phyloP scores from a whole-genome alignment of 768 basidiomycete genomes.

The Sporobolomyces phaffii region DNA sequence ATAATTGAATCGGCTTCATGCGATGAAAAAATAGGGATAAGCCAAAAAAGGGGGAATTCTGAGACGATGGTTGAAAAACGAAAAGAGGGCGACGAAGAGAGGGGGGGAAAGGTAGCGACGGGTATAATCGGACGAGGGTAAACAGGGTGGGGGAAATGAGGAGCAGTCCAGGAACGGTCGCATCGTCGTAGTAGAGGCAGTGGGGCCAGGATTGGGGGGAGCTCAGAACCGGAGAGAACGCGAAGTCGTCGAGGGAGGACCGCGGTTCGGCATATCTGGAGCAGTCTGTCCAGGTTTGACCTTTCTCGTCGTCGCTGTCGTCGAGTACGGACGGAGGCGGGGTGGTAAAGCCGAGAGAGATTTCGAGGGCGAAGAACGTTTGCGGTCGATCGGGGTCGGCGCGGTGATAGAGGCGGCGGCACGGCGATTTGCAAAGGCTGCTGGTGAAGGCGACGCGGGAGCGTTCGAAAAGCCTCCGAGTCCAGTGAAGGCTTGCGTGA shows the following conservation, averaged over 20 bases:
- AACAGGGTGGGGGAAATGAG: no score
- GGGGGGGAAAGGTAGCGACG: no score
- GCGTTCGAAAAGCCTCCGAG: conserved; percentile 25
- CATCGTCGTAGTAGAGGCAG: no score
- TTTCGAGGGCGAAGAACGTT: conserved; percentile 4
- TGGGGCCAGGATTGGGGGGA: no score
- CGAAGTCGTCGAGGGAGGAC: not conserved
- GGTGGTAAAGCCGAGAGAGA: conserved; percentile 1
- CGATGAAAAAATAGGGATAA: not conserved
- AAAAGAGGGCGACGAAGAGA: not conserved
- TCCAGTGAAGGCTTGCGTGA: conserved; percentile 37
- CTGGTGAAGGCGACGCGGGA: conserved; percentile 16
- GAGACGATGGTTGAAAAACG: not conserved
- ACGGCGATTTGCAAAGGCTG: no score
- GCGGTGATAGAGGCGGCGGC: not conserved
- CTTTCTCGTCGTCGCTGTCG: conserved; percentile 18
- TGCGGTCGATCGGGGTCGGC: not conserved
- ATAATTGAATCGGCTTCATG: no score
- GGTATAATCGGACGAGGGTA: no score
- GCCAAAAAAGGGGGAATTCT: not conserved
- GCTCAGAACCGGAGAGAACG: no score
- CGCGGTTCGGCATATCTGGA: not conserved
- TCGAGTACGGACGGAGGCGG: conserved; percentile 9
- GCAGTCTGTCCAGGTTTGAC: conserved; percentile 11
- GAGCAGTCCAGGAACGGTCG: no score